Conservation (phyloP, 176 grass and related monocot genomes). For the Puya raimondii region DNA sequence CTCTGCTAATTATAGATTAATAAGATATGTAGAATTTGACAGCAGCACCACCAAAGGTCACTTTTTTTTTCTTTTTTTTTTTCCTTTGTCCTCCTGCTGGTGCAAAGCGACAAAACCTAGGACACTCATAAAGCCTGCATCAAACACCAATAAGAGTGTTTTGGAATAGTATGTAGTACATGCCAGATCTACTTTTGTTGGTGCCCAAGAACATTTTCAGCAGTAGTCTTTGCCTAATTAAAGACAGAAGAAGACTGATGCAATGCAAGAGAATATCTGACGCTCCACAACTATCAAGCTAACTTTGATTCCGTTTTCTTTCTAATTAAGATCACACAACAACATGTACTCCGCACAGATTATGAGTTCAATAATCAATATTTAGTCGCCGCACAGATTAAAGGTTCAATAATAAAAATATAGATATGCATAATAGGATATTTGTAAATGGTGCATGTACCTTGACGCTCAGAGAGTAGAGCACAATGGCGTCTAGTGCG, state of each 20-base stretch:
- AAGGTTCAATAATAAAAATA: background rate
- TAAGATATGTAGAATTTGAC: no score
- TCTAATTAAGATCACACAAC: slow-evolving; percentile 11
- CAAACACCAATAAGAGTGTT: background rate
- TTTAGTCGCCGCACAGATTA: slow-evolving; percentile 1
- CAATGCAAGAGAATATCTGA: slow-evolving; percentile 64
- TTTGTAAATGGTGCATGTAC: slow-evolving; percentile 25
- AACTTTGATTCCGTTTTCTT: slow-evolving; percentile 20
- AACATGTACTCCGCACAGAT: background rate
- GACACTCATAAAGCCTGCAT: no score
- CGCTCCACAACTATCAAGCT: slow-evolving; percentile 21
- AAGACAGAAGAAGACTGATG: slow-evolving; percentile 4
- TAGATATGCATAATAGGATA: no score
- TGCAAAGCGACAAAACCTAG: no score
- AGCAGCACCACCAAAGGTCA: no score
- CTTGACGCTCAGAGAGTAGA: slow-evolving; percentile 87
- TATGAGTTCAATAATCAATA: background rate
- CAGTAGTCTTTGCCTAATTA: no score
- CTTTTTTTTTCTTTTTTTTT: no score
- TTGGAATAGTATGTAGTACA: background rate
- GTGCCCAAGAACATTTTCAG: background rate
- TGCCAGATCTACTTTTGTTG: background rate
- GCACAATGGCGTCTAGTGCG: slow-evolving; percentile 33
- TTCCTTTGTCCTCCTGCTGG: no score
- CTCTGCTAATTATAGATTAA: no score